Base-by-base conservation (phyloP, 2,329 filamentous ascomycete species). In the Fusarium virguliforme region DNA sequence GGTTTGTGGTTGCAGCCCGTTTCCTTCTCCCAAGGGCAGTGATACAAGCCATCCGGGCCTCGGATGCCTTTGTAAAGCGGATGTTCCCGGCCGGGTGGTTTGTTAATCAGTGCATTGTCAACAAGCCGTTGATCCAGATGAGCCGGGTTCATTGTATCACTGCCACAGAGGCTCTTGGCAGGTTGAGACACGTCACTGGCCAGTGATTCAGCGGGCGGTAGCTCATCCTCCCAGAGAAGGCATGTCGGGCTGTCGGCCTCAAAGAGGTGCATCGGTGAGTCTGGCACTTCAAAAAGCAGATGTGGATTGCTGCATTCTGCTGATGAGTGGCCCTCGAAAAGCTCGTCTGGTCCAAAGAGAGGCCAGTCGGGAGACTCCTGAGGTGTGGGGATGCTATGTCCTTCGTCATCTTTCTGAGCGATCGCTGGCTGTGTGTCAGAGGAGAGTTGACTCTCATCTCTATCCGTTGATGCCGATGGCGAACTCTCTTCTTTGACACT, bases 21-120 rank as follows among this genome's bases (percentile, higher is more conserved):
- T 65, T 90, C 86, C 75, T 89, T 91, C 80, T 92, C 90, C 86
- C 92, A 96, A 4, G 95, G 95, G 86, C 95, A 98, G 84, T 97
- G 94, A 84, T 96, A 98, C 64, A 96, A 88, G 77, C 94, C 94
- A 81, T 97, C 93, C 24, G 24, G 43, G 6, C 15, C 43, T 48
- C 43, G 43, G 9, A 15, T 28, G 8, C 43, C 43, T 15, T 9
- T 48, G 26, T 48, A 48, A 13, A 48, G 43, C 28, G 43, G 43
- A n/a, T 48, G 43, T 10, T 48, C 43, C 4, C 43, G 8, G 6
- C 43, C 43, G 1, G 43, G 43, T n/a, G 43, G 43, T 10, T 30
- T 48, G 43, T 15, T 48, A 28, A 30, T 30, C 43, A 48, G 43
- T 10, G 15, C 26, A 8, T 18, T 30, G 15, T n/a, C 15, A 30